Evolutionary conservation across 306 rosid genomes (phyloP), one percentile per base, ranked within the genome.

Genomic region (Psophocarpus tetragonolobus): DNA sequence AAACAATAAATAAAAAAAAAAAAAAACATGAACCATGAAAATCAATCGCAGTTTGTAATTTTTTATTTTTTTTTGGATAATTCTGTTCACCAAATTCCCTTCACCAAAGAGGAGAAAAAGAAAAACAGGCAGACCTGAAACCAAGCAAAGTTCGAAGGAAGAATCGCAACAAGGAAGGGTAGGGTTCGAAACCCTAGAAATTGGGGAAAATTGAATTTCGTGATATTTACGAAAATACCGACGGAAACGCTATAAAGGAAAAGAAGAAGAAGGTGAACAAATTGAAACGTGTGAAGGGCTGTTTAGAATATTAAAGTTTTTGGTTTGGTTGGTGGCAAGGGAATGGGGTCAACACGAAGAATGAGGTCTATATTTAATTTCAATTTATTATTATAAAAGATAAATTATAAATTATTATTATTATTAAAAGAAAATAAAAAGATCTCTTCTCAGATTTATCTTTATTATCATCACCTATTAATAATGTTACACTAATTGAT

Each of bases 121-220:
- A 27, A 68, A 9, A 79, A 35, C 2, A 70, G 54, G 48, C 83
- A 42, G 78, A 90, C 91, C 97, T 88, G 86, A 78, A 84, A 70
- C 27, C 3, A 71, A 35, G 62, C 14, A 32, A 35, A 41, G 72
- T 65, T 38, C 4, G 45, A 35, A 41, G 67, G 56, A 61, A 38
- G 3, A 75, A 24, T 30, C 11, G 64, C n/a, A 38, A 20, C 1
- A 4, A 4, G 30, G 1, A 54, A 64, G 2, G 30, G 1, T 64
- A 64, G 81, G 84, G 87, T 70, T 70, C 0, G 87, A 83, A 83
- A 82, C 84, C 91, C 90, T 39, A 83, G 67, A 85, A 74, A 74
- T 62, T 83, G 74, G 75, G 80, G 18, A 14, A 18, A 75, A 41
- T 65, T 5, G 27, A 33, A 32, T 42, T 79, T 73, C 8, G 64